These are phyloP conservation scores for Malus orientalis DNA, from an alignment of 306 rosid species.

Conservation along the genomic window DNA sequence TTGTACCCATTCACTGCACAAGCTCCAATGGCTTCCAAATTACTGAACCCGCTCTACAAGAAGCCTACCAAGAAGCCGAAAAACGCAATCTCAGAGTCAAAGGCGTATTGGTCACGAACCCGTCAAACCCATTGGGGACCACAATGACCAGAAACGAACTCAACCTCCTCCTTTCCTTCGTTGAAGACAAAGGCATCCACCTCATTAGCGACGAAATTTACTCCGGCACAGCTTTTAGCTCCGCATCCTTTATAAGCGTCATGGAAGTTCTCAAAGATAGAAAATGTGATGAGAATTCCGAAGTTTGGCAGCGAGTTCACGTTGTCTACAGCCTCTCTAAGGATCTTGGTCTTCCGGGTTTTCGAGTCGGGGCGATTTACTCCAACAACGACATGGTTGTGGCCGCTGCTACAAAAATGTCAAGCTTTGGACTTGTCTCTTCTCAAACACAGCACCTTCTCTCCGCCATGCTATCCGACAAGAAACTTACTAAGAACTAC, in stretches of 20 bases:
- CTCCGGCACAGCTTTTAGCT: constrained; percentile 68
- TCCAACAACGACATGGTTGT: constrained; percentile 57
- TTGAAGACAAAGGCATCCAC: constrained; percentile 52
- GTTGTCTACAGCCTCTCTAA: constrained; percentile 76
- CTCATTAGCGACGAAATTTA: constrained; percentile 83
- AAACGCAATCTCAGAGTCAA: constrained; percentile 58
- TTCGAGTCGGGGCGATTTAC: constrained; percentile 73
- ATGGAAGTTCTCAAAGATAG: constrained; percentile 60
- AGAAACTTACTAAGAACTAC: constrained; percentile 55
- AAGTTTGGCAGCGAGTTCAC: constrained; percentile 46
- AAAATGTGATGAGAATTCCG: constrained; percentile 8
- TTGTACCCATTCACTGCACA: constrained; percentile 75
- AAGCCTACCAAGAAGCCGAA: constrained; percentile 50
- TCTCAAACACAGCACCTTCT: constrained; percentile 81
- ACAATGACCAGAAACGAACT: constrained; percentile 44
- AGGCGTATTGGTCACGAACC: constrained; percentile 79
- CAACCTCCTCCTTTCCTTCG: constrained; percentile 51
- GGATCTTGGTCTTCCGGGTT: constrained; percentile 85
- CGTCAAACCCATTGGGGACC: constrained; percentile 80
- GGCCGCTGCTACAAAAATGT: constrained; percentile 72
- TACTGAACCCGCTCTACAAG: constrained; percentile 48
- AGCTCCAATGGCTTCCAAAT: constrained; percentile 67
- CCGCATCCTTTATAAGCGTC: constrained; percentile 56
- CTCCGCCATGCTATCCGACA: constrained; percentile 65
- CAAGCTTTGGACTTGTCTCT: constrained; percentile 75